Evolutionary conservation across 163 green algal genomes (phyloP).

Genomic region (Smithsoniella earleae): DNA sequence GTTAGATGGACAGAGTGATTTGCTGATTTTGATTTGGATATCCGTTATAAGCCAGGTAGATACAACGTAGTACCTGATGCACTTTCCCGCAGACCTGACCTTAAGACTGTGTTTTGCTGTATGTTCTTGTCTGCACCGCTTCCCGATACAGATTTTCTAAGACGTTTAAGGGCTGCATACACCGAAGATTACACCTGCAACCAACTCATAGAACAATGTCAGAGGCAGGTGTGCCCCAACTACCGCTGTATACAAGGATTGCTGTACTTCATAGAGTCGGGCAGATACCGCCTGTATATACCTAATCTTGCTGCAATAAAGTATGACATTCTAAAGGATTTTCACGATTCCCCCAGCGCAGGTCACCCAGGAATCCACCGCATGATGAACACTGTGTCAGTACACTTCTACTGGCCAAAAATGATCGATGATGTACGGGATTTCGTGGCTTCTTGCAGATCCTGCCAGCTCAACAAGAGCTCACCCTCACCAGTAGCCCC

Average conservation of each 20-base stretch:
- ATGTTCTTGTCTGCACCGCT: conserved; percentile 4
- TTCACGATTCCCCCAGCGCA: conserved; percentile 37
- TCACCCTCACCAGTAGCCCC: neutral
- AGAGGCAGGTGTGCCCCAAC: conserved; percentile 6
- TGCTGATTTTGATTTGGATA: conserved; percentile 22
- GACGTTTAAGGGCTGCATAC: conserved; percentile 6
- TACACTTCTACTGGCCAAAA: too few relatives aligned
- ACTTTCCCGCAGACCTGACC: conserved; percentile 36
- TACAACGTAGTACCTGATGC: conserved; percentile 40
- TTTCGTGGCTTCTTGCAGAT: neutral
- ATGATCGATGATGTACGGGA: too few relatives aligned
- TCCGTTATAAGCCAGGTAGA: conserved; percentile 36
- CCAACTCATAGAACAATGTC: conserved; percentile 1
- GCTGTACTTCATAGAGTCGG: conserved; percentile 10
- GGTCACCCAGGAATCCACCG: conserved; percentile 41
- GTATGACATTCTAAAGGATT: conserved; percentile 37
- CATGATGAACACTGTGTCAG: conserved; percentile 31
- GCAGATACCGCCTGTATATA: conserved; percentile 37
- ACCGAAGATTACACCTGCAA: conserved; percentile 5
- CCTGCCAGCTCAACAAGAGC: neutral
- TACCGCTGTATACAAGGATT: neutral
- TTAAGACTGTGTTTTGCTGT: neutral
- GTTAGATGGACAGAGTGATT: conserved; percentile 37
- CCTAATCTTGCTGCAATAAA: conserved; percentile 28
- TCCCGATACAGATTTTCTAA: neutral